Conservation (phyloP, 306 rosid genomes). For the Ormosia semicastrata region DNA sequence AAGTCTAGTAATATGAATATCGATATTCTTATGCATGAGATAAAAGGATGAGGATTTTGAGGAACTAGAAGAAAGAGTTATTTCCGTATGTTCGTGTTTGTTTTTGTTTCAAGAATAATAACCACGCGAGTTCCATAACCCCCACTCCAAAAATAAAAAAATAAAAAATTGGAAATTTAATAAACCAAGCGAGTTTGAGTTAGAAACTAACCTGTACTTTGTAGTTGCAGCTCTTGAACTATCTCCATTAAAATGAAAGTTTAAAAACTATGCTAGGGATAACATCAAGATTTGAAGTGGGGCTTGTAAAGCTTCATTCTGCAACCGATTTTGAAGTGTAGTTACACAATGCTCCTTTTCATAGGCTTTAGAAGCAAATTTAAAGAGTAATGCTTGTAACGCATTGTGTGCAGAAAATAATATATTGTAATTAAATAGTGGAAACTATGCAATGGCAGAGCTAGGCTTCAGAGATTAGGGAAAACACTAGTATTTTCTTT, state of each 20-base stretch:
- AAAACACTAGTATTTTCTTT: no score
- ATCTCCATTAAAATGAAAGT: slow-evolving; percentile 32
- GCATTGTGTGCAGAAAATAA: no score
- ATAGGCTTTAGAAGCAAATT: not conserved
- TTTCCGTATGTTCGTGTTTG: not conserved
- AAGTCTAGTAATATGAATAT: not conserved
- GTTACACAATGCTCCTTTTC: not conserved
- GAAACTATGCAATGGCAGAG: no score
- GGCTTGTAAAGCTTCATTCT: not conserved
- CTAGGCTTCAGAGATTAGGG: no score
- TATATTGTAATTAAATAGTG: no score
- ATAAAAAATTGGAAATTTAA: not conserved
- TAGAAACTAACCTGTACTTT: slow-evolving; percentile 42
- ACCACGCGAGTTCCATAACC: not conserved
- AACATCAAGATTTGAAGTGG: slow-evolving; percentile 9
- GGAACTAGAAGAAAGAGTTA: not conserved
- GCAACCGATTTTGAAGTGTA: not conserved
- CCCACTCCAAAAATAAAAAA: not conserved
- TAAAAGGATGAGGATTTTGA: not conserved
- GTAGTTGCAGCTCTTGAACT: slow-evolving; percentile 40
- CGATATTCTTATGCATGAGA: not conserved
- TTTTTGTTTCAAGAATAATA: not conserved
- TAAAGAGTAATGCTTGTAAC: no score
- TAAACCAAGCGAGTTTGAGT: not conserved
- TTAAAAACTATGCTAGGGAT: not conserved